A percentile compares a stretch with the other conserved stretches of the same genome.
Conservation (phyloP, 75 land plant genomes). For the Selaginella tamariscina region DNA sequence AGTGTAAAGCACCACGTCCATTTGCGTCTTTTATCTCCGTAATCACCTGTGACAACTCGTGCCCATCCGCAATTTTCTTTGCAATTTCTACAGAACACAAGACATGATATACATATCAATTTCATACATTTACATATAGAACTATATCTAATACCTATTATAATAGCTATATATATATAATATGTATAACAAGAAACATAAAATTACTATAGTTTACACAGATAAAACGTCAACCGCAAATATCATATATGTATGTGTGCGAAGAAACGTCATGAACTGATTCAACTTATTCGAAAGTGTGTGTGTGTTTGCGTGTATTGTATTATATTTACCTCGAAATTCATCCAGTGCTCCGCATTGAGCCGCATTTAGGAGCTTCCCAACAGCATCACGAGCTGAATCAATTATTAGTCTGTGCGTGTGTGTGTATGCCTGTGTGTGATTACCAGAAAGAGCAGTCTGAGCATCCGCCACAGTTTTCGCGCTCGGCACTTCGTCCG, state of each 20-base stretch:
- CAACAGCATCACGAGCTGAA: conserved; percentile 68
- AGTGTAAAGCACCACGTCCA: conserved; percentile 80
- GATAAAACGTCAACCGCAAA: neutral
- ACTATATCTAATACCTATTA: neutral
- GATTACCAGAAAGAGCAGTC: neutral
- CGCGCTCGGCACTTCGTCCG: neutral
- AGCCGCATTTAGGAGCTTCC: conserved; percentile 61
- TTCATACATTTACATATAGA: too few species aligned
- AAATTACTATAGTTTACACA: neutral
- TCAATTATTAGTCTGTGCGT: too few species aligned
- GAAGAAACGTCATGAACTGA: neutral
- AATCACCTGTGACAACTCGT: conserved; percentile 48
- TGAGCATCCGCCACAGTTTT: neutral
- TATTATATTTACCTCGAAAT: conserved; percentile 53
- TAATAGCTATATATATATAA: neutral
- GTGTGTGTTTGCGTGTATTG: too few species aligned
- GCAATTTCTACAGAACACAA: conserved; percentile 24
- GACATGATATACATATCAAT: neutral
- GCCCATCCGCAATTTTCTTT: conserved; percentile 43
- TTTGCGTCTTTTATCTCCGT: conserved; percentile 87
- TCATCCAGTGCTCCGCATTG: conserved; percentile 45
- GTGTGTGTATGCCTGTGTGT: too few species aligned
- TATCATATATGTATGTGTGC: neutral
- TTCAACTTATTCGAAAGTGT: neutral
- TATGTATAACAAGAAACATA: neutral